Evolutionary conservation across 208 protist genomes (phyloP), one percentile per base, ranked within the genome.

Genomic region (Acanthamoeba royreba): DNA sequence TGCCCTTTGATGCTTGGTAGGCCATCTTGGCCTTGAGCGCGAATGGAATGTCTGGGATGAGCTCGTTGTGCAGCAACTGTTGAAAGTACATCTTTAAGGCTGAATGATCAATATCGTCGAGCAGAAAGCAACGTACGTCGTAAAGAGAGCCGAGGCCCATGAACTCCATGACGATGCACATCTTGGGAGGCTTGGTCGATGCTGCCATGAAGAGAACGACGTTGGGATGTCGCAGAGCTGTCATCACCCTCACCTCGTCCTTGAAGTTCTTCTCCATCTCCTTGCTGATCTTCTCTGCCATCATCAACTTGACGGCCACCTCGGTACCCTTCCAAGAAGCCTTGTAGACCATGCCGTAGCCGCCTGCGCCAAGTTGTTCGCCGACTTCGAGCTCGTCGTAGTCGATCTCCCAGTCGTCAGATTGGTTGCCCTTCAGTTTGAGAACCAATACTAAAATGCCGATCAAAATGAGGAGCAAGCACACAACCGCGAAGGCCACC

Each of bases 201-300:
- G n/a, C n/a, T 35, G 58, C 94, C 43, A 96, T 96, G 77, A 96
- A 96, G n/a, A 96, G 92, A 2, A 95, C 93, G n/a, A 96, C 46
- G 93, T 96, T 96, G 43, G 94, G 94, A 35, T 96, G 94, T 22
- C 77, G 1, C 17, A 96, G 35, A 33, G 95, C 38, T 13, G 31
- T 95, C 42, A 96, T 90, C 19, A 96, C 94, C 28, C 61, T 93
- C 28, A 96, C 93, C 61, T 96, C 94, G 31, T 96, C 92, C 90
- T 96, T 96, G 49, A 96, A 94, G 4, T 95, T 55, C 5, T 35
- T 49, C 55, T 95, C 31, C 22, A 94, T 58, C 53, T 96, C 58
- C 33, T 95, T 61, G 3, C 94, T 93, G 15, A 90, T 38, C n/a
- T 2, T 81, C 19, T 94, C 17, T 2, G 28, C 19, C 15, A 22